Evolutionary conservation across 768 basidiomycete species (phyloP), one percentile per base, ranked within the genome.

Genomic region (Tylopilus plumbeoviolaceoides): DNA sequence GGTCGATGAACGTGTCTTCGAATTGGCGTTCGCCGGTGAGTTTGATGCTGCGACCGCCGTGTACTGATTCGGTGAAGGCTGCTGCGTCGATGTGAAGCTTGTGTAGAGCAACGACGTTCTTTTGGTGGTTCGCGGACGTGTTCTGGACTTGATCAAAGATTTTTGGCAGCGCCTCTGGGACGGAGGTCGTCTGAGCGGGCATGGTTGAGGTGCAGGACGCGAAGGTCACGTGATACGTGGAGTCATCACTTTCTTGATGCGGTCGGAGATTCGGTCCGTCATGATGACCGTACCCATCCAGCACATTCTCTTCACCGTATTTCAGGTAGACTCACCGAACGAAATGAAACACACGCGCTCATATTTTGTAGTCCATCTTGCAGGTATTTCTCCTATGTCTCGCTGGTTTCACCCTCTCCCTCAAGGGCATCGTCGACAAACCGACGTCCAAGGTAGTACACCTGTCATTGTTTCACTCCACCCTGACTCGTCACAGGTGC

Each of bases 371-470:
- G 91, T 91, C 91, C 9, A 93, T 95, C 55, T 74, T 90, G 28
- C 84, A 95, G 70, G 94, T 97, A 41, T 89, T 94, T 65, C 59
- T 95, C 40, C 74, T 94, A 53, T 95, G 91, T 73, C 63, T 90
- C 4, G 86, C 89, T 0, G 93, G 93, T 2, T 92, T 89, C 66
- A 73, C 85, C 23, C 84, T 98, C 36, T 91, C 95, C 1, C 69
- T 76, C 50, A 78, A 77, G 27, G 90, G 89, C 23, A 84, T 98
- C 43, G 79, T 95, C 17, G 93, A 98, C 65, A 93, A 92, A 66
- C 81, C 80, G 54, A 91, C 89, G 0, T 94, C 95, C 71, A 91
- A 89, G 78, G 91, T n/a, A n/a, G n/a, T n/a, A n/a, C n/a, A n/a
- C n/a, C n/a, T n/a, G n/a, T n/a, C n/a, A n/a, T n/a, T n/a, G n/a